These are phyloP conservation scores for Hemisphaericaspora xylofermentans DNA, from an alignment of 1,139 yeast species.

Conservation along the genomic window DNA sequence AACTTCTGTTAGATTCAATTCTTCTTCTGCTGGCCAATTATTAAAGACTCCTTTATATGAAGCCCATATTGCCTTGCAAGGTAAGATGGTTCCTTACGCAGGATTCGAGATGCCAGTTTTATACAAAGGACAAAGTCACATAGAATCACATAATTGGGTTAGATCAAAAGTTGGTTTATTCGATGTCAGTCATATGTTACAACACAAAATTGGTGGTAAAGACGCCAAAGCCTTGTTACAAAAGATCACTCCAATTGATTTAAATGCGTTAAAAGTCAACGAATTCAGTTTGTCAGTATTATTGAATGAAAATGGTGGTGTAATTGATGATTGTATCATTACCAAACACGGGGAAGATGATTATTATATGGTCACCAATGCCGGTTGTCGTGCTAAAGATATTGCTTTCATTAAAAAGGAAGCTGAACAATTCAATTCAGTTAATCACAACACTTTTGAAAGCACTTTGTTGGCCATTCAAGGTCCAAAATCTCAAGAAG, in stretches of 20 bases:
- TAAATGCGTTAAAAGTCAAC: slow-evolving; percentile 52
- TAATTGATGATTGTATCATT: slow-evolving; percentile 90
- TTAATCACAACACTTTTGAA: slow-evolving; percentile 63
- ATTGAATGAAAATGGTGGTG: slow-evolving; percentile 73
- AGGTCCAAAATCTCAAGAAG: slow-evolving; percentile 77
- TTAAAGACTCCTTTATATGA: slow-evolving; percentile 79
- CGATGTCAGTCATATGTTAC: slow-evolving; percentile 97
- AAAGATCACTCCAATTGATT: slow-evolving; percentile 83
- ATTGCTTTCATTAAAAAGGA: slow-evolving; percentile 58
- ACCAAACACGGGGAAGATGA: slow-evolving; percentile 78
- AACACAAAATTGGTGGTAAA: slow-evolving; percentile 72
- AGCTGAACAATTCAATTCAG: slow-evolving; percentile 42
- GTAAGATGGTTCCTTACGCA: slow-evolving; percentile 93
- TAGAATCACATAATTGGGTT: slow-evolving; percentile 94
- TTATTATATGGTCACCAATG: slow-evolving; percentile 92
- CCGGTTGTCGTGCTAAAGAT: slow-evolving; percentile 89
- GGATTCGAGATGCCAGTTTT: slow-evolving; percentile 94
- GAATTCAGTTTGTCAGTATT: slow-evolving; percentile 76
- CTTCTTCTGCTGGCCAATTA: slow-evolving; percentile 22
- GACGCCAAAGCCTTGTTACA: slow-evolving; percentile 71
- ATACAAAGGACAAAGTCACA: slow-evolving; percentile 78
- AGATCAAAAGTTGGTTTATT: slow-evolving; percentile 84
- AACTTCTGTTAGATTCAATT: slow-evolving; percentile 24
- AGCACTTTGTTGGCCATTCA: slow-evolving; percentile 86
- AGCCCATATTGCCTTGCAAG: slow-evolving; percentile 75